phyloP scores from a whole-genome alignment of 805 yeast genomes.

The Pichia scutulata region DNA sequence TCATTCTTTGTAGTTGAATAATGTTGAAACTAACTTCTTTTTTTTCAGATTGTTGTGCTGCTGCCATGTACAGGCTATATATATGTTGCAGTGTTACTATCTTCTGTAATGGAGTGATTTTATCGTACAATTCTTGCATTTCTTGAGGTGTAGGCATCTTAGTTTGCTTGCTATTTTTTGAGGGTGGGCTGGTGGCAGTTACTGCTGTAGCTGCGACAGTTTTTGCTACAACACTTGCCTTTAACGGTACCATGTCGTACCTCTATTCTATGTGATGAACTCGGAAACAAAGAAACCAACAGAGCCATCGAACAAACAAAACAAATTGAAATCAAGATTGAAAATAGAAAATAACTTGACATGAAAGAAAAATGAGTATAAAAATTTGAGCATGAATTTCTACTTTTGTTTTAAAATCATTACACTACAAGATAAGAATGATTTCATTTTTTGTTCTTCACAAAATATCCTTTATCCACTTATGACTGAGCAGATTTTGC shows the following conservation, averaged over 20 bases:
- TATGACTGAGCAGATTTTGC: neutral
- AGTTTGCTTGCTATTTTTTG: slow-evolving; percentile 3
- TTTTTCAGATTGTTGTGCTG: slow-evolving; percentile 27
- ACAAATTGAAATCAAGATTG: neutral
- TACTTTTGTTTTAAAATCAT: too few relatives aligned
- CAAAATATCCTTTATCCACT: neutral
- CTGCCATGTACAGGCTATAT: slow-evolving; percentile 29
- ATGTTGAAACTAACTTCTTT: slow-evolving; percentile 30
- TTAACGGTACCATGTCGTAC: neutral
- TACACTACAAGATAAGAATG: too few relatives aligned
- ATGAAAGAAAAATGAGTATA: too few relatives aligned
- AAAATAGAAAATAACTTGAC: too few relatives aligned
- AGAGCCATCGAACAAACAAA: neutral
- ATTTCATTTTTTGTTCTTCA: too few relatives aligned
- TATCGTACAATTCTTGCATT: slow-evolving; percentile 22
- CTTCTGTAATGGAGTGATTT: slow-evolving; percentile 28
- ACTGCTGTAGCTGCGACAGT: neutral
- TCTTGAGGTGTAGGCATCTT: slow-evolving; percentile 24
- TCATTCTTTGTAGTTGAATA: slow-evolving; percentile 29
- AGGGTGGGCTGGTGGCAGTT: neutral
- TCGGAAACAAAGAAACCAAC: too few relatives aligned
- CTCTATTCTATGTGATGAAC: neutral
- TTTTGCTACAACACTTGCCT: neutral
- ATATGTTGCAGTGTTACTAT: slow-evolving; percentile 31
- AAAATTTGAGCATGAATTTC: neutral